These are phyloP conservation scores for Fusarium verticillioides DNA, from an alignment of 2,329 filamentous ascomycete species.

Conservation along the genomic window DNA sequence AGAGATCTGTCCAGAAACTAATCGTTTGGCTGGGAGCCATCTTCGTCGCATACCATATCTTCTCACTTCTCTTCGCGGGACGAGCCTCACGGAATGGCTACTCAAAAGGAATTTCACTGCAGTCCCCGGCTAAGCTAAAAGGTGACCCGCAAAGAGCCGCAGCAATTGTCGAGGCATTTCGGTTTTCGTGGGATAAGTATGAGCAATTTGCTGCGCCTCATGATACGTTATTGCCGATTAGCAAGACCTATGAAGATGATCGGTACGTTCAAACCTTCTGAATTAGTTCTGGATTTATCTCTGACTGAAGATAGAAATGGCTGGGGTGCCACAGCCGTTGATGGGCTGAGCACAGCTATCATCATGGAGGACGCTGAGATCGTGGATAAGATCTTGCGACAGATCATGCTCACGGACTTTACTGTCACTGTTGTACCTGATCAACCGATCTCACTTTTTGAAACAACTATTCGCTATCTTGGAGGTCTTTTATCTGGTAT, in stretches of 20 bases:
- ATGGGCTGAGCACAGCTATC: constrained; percentile 35
- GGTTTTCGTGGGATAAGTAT: constrained; percentile 37
- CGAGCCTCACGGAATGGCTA: neutral
- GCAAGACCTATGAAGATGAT: constrained; percentile 24
- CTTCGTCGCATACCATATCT: constrained; percentile 1
- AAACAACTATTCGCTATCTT: constrained; percentile 35
- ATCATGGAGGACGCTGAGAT: constrained; percentile 29
- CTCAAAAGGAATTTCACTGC: rapidly evolving
- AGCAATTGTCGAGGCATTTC: constrained; percentile 18
- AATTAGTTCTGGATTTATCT: too few species aligned
- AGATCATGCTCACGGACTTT: constrained; percentile 31
- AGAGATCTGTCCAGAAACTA: neutral
- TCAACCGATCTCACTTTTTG: constrained; percentile 28
- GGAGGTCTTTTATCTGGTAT: constrained; percentile 29
- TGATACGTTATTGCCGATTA: constrained; percentile 28
- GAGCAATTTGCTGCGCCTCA: constrained; percentile 32
- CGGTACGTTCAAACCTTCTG: constrained; percentile 1
- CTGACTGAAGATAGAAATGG: constrained; percentile 23
- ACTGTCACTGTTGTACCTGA: constrained; percentile 1
- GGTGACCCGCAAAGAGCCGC: constrained; percentile 16
- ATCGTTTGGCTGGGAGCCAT: constrained; percentile 13
- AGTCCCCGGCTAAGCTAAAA: neutral
- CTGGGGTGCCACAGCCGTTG: constrained; percentile 37
- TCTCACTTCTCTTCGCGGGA: neutral
- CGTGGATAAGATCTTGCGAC: constrained; percentile 29